Evolutionary conservation across 106 monocot genomes (phyloP).

Genomic region (Dioscorea alata): DNA sequence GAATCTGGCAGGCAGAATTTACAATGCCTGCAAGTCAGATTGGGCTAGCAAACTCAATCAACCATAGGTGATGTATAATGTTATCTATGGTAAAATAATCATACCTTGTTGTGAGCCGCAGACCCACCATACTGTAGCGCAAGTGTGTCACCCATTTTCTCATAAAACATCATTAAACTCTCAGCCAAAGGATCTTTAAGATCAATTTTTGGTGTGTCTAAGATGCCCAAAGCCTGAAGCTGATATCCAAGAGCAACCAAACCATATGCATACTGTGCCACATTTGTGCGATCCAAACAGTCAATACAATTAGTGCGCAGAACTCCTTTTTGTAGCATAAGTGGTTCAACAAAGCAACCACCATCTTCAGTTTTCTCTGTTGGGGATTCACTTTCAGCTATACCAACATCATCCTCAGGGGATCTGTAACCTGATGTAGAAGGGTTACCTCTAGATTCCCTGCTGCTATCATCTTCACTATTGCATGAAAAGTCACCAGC

Average conservation of each 20-base stretch:
- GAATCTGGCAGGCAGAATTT: too few species aligned
- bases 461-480: constrained; percentile 1
- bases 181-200: constrained; percentile 62
- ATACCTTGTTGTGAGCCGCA: constrained; percentile 98
- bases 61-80: background rate
- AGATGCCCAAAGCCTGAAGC: constrained; percentile 62
- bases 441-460: constrained; percentile 2
- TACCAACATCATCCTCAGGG: background rate
- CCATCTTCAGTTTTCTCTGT: constrained; percentile 17
- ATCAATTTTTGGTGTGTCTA: constrained; percentile 50
- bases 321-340: constrained; percentile 63
- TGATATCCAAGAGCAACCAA: constrained; percentile 86
- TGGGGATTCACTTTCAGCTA: constrained; percentile 2
- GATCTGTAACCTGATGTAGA: too few species aligned
- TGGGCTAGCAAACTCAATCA: background rate
- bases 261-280: constrained; percentile 96
- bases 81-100: too few species aligned
- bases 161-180: constrained; percentile 79
- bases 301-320: constrained; percentile 98
- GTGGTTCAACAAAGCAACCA: constrained; percentile 21
- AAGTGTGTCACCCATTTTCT: constrained; percentile 96
- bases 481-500: constrained; percentile 3
- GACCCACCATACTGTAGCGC: constrained; percentile 96
- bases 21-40: too few species aligned
- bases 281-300: constrained; percentile 98